Conservation (phyloP, 805 yeast genomes). For the Dipodascus albidus region DNA sequence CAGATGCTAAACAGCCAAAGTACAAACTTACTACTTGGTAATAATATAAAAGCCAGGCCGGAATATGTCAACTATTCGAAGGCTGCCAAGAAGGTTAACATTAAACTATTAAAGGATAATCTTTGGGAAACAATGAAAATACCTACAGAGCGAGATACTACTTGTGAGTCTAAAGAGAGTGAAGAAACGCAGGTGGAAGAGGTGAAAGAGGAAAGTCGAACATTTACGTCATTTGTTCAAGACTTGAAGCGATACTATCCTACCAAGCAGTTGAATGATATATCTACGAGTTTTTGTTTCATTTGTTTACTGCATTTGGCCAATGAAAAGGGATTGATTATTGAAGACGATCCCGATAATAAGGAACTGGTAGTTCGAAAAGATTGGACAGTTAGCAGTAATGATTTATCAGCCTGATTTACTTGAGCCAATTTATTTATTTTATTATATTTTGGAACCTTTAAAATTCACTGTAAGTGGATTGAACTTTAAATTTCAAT, state of each 20-base stretch:
- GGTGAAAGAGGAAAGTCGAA: constrained; percentile 6
- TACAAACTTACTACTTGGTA: constrained; percentile 5
- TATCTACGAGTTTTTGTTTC: constrained; percentile 78
- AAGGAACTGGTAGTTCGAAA: constrained; percentile 21
- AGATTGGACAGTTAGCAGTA: constrained; percentile 11
- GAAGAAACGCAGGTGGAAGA: not conserved
- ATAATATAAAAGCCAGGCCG: constrained; percentile 16
- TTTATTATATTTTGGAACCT: not conserved
- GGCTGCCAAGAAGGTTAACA: constrained; percentile 71
- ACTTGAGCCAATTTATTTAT: not conserved
- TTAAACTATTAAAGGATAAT: constrained; percentile 59
- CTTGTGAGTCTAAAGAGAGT: not conserved
- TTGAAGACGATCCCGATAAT: constrained; percentile 36
- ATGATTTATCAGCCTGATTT: constrained; percentile 3
- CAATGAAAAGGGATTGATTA: constrained; percentile 64
- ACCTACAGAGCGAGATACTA: constrained; percentile 8
- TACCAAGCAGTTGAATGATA: constrained; percentile 44
- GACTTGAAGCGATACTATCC: constrained; percentile 43
- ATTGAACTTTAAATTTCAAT: too few species aligned
- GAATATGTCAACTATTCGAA: constrained; percentile 46
- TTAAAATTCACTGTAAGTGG: too few species aligned
- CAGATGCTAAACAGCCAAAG: constrained; percentile 7
- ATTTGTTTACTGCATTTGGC: constrained; percentile 78
- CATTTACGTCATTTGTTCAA: constrained; percentile 37
- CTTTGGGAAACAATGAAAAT: constrained; percentile 44